Base-by-base conservation (phyloP, 140 eudicot species). In the Oenanthe javanica region DNA sequence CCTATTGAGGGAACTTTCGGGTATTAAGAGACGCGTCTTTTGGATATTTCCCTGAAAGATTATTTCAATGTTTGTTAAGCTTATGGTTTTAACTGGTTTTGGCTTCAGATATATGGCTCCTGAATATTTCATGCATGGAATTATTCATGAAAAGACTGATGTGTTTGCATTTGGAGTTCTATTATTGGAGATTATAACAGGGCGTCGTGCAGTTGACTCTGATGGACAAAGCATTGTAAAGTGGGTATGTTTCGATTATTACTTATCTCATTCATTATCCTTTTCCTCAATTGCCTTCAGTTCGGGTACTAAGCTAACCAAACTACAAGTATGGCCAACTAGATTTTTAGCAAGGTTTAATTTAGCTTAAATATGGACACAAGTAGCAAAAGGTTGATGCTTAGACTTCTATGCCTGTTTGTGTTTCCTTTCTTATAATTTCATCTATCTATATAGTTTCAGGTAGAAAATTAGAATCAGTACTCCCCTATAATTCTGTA, bases 91-190 rank as follows among this genome's bases (percentile, higher is more conserved):
- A 23, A 64, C 31, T 21, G 21, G 67, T 59, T 59, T 79, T 54
- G 64, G 36, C 70, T 54, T 3, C 82, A 90, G 96, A 76, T 94
- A 94, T 79, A 91, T 94, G 94, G 93, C 98, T 51, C 99, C 99
- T 6, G 99, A 95, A 81, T 95, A 95, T 84, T 95, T 95, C 85
- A 95, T 95, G 99, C 99, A 92, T 54, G 98, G 99, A 80, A 83
- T 93, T 43, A 92, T 91, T 48, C 87, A 95, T 73, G 99, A 95
- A 88, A 95, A 95, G 86, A 95, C 95, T 36, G 99, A 95, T 59
- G 98, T 95, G 2, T 93, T 95, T 83, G 96, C 99, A 23, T 92
- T 87, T 79, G 99, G 99, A 1, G 99, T 92, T 77, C 87, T 95
- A 50, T 77, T 95, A 57, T 90, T 95, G 31, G 99, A 95, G 93